Evolutionary conservation across 2,329 filamentous ascomycete species (phyloP), one percentile per base, ranked within the genome.

Genomic region (Penicillium decumbens): DNA sequence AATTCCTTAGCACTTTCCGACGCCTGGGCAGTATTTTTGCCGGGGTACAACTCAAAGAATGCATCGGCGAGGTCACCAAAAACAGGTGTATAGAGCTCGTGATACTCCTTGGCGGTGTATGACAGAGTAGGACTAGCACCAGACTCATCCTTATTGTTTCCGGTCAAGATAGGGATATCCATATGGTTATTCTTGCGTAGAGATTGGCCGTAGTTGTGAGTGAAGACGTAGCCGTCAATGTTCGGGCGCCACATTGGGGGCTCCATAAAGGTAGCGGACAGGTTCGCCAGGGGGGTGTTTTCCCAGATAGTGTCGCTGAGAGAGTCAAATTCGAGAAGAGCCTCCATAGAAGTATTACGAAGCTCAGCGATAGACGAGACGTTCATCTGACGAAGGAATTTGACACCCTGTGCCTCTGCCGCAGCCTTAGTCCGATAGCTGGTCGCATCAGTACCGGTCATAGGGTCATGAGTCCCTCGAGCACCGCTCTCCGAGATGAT

Each of bases 81-180:
- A 13, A 13, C 29, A 13, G 10, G 10, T 3, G 29, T 13, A 30
- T 30, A 30, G 29, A 30, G 29, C 29, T 30, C 41, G 13, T 57
- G 44, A 53, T 64, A 65, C 18, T 57, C 49, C 13, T 46, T 43
- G 8, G 64, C 33, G 8, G 57, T 58, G 44, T 62, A 56, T 33
- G 52, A 57, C 1, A 61, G 53, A 13, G 51, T 51, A n/a, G 58
- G 60, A 30, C 28, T 50, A 1, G 61, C 58, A 13, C 65, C 62
- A 27, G 50, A 59, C 50, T 68, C 64, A 24, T 67, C 65, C 32
- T 51, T 54, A 41, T 56, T 67, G 51, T 66, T 65, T 20, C 64
- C 64, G 12, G 29, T 30, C 29, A 30, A 30, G 29, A 30, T 30
- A 13, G 29, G 29, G 15, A 18, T 18, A 18, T 18, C 29, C 10